Conservation (phyloP, 345 rosid species). For the Pugionium cornutum region DNA sequence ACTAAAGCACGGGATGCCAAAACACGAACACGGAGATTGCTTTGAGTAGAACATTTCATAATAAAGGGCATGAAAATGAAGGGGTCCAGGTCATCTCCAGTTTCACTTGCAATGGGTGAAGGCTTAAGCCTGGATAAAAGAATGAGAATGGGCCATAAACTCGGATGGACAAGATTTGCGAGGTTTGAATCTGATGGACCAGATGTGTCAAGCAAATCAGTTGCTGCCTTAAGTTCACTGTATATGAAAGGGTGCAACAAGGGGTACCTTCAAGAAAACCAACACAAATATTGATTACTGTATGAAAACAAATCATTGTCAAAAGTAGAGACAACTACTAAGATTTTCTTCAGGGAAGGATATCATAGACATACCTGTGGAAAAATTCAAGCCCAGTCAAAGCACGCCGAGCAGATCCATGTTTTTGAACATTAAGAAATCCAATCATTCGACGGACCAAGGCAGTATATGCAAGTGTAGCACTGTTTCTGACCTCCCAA, state of each 20-base stretch:
- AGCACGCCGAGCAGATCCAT: conserved; percentile 82
- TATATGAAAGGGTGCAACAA: conserved; percentile 75
- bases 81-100: conserved; percentile 89
- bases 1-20: conserved; percentile 92
- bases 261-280: conserved; percentile 70
- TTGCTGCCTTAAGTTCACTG: conserved; percentile 74
- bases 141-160: conserved; percentile 91
- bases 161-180: conserved; percentile 80
- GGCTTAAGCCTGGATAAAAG: conserved; percentile 96
- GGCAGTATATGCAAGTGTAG: conserved; percentile 89
- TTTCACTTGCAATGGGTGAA: conserved; percentile 81
- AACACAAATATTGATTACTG: conserved; percentile 25
- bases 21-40: conserved; percentile 80
- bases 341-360: not conserved
- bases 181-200: conserved; percentile 61
- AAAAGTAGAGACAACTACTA: not conserved
- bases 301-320: conserved; percentile 16
- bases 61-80: conserved; percentile 90
- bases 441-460: conserved; percentile 90
- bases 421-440: conserved; percentile 84
- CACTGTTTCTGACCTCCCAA: conserved; percentile 98
- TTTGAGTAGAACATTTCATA: conserved; percentile 85
- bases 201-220: conserved; percentile 58
- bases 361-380: conserved; percentile 65
- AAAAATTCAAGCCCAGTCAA: conserved; percentile 94